phyloP scores from a whole-genome alignment of 2,329 filamentous ascomycete species.

The Zymoseptoria pseudotritici region DNA sequence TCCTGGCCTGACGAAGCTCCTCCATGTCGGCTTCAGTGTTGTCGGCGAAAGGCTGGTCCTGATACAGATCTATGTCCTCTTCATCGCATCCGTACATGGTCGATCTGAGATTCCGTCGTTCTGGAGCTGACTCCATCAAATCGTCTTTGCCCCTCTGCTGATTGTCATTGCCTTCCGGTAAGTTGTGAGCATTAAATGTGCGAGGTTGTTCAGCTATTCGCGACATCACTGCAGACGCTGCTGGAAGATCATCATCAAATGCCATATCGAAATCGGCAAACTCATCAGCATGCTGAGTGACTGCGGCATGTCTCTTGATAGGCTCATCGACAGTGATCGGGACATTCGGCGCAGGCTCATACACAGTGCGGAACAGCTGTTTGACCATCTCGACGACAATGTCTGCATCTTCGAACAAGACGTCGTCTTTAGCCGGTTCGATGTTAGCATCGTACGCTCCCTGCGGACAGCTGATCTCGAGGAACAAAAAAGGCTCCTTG shows the following conservation, averaged over 20 bases:
- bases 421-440: conserved; percentile 63
- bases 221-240: neutral
- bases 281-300: neutral
- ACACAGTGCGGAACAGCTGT: conserved; percentile 35
- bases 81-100: conserved; percentile 34
- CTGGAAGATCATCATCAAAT: neutral
- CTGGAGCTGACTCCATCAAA: neutral
- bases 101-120: conserved; percentile 11
- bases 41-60: conserved; percentile 12
- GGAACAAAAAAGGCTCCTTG: conserved; percentile 53
- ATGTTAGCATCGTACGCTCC: conserved; percentile 65
- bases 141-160: too few species aligned
- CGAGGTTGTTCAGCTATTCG: neutral
- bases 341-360: conserved; percentile 3
- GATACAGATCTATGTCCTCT: conserved; percentile 24
- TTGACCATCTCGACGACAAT: conserved; percentile 38
- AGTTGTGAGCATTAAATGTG: neutral
- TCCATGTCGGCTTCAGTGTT: conserved; percentile 22
- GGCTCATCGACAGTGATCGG: neutral
- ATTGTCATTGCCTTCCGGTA: too few species aligned
- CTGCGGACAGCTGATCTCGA: conserved; percentile 56
- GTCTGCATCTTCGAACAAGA: conserved; percentile 56
- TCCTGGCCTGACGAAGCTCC: conserved; percentile 26
- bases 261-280: neutral
- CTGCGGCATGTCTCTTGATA: neutral